Evolutionary conservation across 164 flowering plant species (phyloP), one percentile per base, ranked within the genome.

Genomic region (Macadamia integrifolia): DNA sequence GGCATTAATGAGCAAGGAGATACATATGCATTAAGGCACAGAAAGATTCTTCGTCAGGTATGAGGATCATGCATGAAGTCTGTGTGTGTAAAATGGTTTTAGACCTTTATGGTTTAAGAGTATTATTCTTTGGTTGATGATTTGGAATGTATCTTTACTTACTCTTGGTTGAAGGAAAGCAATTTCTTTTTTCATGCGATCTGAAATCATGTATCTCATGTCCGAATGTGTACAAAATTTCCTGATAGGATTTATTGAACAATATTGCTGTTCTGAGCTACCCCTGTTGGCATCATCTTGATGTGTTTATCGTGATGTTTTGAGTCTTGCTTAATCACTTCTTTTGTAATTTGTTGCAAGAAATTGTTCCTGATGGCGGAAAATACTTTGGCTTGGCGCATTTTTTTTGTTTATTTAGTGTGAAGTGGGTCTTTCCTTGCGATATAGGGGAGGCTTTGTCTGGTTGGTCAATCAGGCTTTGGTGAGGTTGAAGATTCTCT

Each of bases 41-140:
- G 98, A 76, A 88, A 80, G 74, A 69, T 72, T 56, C 79, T 95
- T 65, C 84, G 99, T 60, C 87, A 92, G 96, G 99, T 95, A 83
- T 58, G 73, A 28, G 67, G 40, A 49, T 49, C 30, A n/a, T 8
- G 8, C 69, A 11, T 63, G 43, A 23, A 23, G 23, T 0, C 23
- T 23, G 23, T 23, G 23, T 23, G 23, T 23, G 23, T 23, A 23
- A 23, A 23, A 23, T 23, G 23, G 23, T 23, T 23, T 23, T 23
- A 23, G 23, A 23, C 23, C 23, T 23, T 23, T 23, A 40, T 58
- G 69, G 29, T 55, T 4, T 40, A 11, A 32, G 31, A 58, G 23
- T 23, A 23, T 23, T 10, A 30, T 40, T 49, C 23, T 17, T 11
- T 42, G 32, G 15, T 32, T 56, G 13, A 15, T 7, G n/a, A 6